Percentiles rank a stretch among this genome's conserved stretches.
Conservation (phyloP, 352 stramenopile species). For the Hyaloperonospora arabidopsidis region DNA sequence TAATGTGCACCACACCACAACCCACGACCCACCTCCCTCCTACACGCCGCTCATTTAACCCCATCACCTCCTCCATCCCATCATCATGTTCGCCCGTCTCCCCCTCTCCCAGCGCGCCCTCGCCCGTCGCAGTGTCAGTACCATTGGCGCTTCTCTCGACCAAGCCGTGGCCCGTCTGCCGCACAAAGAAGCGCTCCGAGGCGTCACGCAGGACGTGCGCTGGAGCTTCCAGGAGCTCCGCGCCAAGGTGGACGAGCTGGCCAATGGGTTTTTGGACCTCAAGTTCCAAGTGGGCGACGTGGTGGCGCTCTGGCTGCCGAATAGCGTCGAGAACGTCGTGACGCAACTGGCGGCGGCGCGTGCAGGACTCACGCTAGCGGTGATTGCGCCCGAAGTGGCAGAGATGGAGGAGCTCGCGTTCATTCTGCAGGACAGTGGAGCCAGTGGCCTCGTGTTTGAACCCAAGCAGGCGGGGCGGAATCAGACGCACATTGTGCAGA, state of each 20-base stretch:
- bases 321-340: slow-evolving; percentile 74
- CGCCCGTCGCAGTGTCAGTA: slow-evolving; percentile 39
- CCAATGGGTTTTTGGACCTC: slow-evolving; percentile 69
- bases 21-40: no score
- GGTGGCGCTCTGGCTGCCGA: slow-evolving; percentile 79
- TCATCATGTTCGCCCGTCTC: no score
- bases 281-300: slow-evolving; percentile 66
- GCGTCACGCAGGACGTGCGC: slow-evolving; percentile 74
- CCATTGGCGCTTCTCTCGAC: slow-evolving; percentile 60
- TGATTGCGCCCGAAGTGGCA: slow-evolving; percentile 73
- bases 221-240: slow-evolving; percentile 85
- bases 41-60: no score
- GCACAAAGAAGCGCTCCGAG: slow-evolving; percentile 82
- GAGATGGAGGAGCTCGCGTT: slow-evolving; percentile 69
- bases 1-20: no score
- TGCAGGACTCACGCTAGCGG: slow-evolving; percentile 69
- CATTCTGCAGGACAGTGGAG: slow-evolving; percentile 74
- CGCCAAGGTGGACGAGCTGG: slow-evolving; percentile 60
- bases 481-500: slow-evolving; percentile 62
- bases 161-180: slow-evolving; percentile 67
- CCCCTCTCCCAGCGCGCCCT: no score
- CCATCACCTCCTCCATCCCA: no score
- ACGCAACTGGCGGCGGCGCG: slow-evolving; percentile 81
- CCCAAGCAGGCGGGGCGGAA: slow-evolving; percentile 71
- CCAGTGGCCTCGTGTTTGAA: slow-evolving; percentile 76